Evolutionary conservation across 1,284 basidiomycete genomes (phyloP), one percentile per base, ranked within the genome.

Genomic region (Cryptococcus sp.): DNA sequence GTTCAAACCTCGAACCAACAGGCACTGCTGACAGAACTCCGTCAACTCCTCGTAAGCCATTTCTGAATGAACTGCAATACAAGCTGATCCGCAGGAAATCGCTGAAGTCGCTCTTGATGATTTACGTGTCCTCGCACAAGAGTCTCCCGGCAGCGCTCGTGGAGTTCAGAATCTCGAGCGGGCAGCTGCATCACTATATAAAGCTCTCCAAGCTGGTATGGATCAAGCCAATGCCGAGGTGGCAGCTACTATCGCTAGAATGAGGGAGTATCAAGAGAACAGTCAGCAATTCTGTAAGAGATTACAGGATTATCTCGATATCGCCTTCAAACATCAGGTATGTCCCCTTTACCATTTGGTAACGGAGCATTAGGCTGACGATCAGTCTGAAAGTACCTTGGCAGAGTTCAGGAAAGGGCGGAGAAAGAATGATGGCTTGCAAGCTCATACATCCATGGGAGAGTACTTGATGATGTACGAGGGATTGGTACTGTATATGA

Each of bases 1-100:
- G 92, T 98, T 1, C 94, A 98, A 67, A 98, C 86, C 10, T 91
- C 94, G 66, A 99, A 98, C 65, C 94, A 98, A 72, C 83, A 86
- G 37, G 83, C 85, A 2, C 79, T 97, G 7, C 73, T 96, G 28
- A 79, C 77, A 36, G 92, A 91, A 72, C 76, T 97, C 7, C 85
- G 91, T 68, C 87, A 89, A 63, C 78, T 96, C 22, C 77, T 97
- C 63, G 89, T 88, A 60, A 51, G 82, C 67, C 28, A 51, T 22
- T 21, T 25, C 16, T 21, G 37, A 13, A 16, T 48, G 41, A 53
- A 11, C n/a, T n/a, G n/a, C n/a, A n/a, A n/a, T n/a, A 18, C 19
- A 16, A 31, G 36, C 45, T 24, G 23, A 16, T 32, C 43, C 59
- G 25, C 65, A 92, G 88, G 84, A 90, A 83, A 98, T 91, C 9